Evolutionary conservation across 2,329 filamentous ascomycete genomes (phyloP), one percentile per base, ranked within the genome.

Genomic region (Trichophyton simii): DNA sequence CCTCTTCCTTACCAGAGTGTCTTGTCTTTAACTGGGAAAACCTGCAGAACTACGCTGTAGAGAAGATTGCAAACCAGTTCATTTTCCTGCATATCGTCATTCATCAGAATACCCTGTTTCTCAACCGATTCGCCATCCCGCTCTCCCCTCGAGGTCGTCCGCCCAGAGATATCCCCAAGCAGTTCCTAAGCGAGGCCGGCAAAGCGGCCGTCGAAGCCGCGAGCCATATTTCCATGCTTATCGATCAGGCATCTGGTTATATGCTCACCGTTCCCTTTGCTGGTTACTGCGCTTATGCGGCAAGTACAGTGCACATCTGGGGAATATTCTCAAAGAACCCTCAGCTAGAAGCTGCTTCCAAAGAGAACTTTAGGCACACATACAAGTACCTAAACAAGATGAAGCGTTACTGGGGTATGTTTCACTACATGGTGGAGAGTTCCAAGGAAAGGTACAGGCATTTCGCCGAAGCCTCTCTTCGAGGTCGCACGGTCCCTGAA

Each of bases 371-470:
- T 15, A 85, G 88, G 0, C 88, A 86, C 65, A 97, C 96, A 66
- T 87, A 97, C 68, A 89, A 87, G 69, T 97, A 94, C 68, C 77
- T 99, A 52, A 87, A 87, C 60, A 94, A 89, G 74, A 95, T 97
- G 89, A 96, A 96, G 78, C 89, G 89, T 63, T 91, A 94, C 69
- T 99, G 94, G 94, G 94, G 92, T 63, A 95, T 96, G 87, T 96
- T 97, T 71, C 89, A 96, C 71, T 96, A 91, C 76, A 91, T 97
- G 82, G 87, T 90, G 0, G 91, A 97, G 71, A 94, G 92, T 68
- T 81, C 96, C 41, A 91, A 94, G 63, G 88, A 92, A 60, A 85
- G 95, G 64, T 99, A 96, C 71, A 84, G 88, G 59, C 83, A 85
- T 57, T 92, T 91, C 67, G 86, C 91, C 15, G 91, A 96, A 72